phyloP scores from a whole-genome alignment of 2,329 filamentous ascomycete species.

The Cladorrhinum sp. region DNA sequence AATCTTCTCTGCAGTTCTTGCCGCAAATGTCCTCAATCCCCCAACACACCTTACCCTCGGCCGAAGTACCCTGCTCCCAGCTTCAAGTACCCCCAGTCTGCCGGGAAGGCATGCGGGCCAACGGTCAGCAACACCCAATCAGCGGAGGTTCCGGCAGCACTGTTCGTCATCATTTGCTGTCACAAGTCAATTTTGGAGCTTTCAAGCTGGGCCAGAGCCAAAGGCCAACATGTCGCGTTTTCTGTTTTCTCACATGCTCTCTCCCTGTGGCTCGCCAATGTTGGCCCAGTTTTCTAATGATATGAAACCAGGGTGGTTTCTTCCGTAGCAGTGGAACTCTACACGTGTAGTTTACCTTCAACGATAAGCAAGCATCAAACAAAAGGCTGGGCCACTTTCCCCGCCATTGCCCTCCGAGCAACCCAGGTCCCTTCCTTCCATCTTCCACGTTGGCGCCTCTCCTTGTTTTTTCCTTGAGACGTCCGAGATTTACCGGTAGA shows the following conservation, averaged over 20 bases:
- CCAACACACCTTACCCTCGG: not conserved
- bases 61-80: not conserved
- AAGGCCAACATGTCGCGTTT: not conserved
- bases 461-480: not conserved
- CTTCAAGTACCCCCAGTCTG: not conserved
- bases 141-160: not conserved
- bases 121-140: slow-evolving; percentile 1
- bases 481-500: not conserved
- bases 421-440: not conserved
- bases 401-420: not conserved
- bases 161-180: slow-evolving; percentile 7
- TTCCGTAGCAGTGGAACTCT: not conserved
- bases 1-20: too few relatives aligned
- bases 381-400: not conserved
- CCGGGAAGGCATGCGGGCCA: not conserved
- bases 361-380: not conserved
- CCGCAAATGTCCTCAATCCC: too few relatives aligned
- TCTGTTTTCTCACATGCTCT: not conserved
- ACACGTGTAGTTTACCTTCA: not conserved
- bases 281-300: not conserved
- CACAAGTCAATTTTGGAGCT: not conserved
- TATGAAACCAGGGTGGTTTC: not conserved
- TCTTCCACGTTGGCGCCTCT: slow-evolving; percentile 16
- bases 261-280: not conserved
- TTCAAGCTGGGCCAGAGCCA: not conserved